A percentile compares a stretch with the other conserved stretches of the same genome.
phyloP scores from a whole-genome alignment of 352 stramenopile genomes.

The Globisporangium spiculum region DNA sequence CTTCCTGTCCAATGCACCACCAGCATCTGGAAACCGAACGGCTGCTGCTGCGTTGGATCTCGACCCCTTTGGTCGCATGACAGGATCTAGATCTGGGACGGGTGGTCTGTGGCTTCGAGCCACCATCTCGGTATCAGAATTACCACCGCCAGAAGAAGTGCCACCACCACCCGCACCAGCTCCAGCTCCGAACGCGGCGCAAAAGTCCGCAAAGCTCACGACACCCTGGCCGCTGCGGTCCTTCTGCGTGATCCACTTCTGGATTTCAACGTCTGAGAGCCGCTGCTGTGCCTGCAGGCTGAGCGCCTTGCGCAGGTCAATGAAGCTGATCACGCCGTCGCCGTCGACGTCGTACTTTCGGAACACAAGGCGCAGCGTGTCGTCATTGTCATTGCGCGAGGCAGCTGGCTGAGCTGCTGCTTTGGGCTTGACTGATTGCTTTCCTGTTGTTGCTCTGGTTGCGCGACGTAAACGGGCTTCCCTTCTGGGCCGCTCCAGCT shows the following conservation, averaged over 20 bases:
- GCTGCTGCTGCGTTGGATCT: no score
- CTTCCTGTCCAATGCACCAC: no score
- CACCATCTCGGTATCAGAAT: not conserved
- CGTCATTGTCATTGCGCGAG: not conserved
- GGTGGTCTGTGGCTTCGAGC: no score
- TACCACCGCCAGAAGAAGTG: no score
- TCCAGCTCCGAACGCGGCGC: conserved; percentile 21
- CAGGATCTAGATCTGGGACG: no score
- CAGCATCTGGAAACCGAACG: no score
- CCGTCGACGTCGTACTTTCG: conserved; percentile 48
- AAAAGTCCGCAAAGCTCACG: conserved; percentile 47
- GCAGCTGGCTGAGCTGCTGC: not conserved
- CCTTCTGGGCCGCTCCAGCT: not conserved
- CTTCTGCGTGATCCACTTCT: conserved; percentile 53
- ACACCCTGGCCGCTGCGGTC: conserved; percentile 38
- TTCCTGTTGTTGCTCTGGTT: not conserved
- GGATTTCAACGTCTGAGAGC: conserved; percentile 41
- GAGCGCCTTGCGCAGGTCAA: conserved; percentile 42
- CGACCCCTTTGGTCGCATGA: no score
- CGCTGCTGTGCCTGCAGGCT: conserved; percentile 13
- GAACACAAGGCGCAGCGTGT: conserved; percentile 36
- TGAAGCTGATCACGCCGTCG: conserved; percentile 46
- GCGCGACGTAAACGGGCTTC: not conserved
- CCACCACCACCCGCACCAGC: not conserved
- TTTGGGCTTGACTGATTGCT: not conserved